Evolutionary conservation across 2,329 filamentous ascomycete species (phyloP), one percentile per base, ranked within the genome.

Genomic region (Chaetomiaceae sp.): DNA sequence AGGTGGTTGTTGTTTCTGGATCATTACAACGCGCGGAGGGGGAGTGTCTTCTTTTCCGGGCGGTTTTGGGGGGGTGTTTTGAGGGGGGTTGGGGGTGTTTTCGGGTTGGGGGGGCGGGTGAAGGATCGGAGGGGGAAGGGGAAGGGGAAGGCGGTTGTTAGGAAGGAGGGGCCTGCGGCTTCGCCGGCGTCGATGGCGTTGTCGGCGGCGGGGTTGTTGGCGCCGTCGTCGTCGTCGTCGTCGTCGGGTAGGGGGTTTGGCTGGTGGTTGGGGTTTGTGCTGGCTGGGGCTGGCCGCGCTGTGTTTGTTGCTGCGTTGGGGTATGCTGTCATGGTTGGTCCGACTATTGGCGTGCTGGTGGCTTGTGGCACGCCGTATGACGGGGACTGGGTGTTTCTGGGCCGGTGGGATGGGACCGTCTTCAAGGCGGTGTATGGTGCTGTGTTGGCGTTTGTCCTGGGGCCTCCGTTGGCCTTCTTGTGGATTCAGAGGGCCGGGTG

Each of bases 401-500:
- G 62, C 14, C 61, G 60, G 31, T 79, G 75, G 75, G 63, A 66
- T 48, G 76, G 75, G 8, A 65, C 75, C 55, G 57, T 74, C 25
- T 79, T 77, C 65, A 79, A 79, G 65, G 62, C 70, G 10, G 59
- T 77, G 13, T 67, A 75, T 31, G 76, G 75, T 12, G 75, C 68
- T 6, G 54, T 73, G 35, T 63, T 78, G 23, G 73, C 70, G 6
- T 55, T 77, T 40, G 45, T 77, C 37, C 72, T 70, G 35, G 76
- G 75, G 40, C 76, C 76, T 1, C 56, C 66, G 8, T 73, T 77
- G 64, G 73, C 71, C 31, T 57, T 68, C 17, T 76, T 77, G 53
- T 79, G 76, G 77, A 64, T 79, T 33, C 61, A 72, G 42, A 69
- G 73, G 50, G 74, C 71, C 9, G 76, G 75, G 0, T 78, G 73